Base-by-base conservation (phyloP, 495 filamentous ascomycete genomes). In the Rusavskia elegans region DNA sequence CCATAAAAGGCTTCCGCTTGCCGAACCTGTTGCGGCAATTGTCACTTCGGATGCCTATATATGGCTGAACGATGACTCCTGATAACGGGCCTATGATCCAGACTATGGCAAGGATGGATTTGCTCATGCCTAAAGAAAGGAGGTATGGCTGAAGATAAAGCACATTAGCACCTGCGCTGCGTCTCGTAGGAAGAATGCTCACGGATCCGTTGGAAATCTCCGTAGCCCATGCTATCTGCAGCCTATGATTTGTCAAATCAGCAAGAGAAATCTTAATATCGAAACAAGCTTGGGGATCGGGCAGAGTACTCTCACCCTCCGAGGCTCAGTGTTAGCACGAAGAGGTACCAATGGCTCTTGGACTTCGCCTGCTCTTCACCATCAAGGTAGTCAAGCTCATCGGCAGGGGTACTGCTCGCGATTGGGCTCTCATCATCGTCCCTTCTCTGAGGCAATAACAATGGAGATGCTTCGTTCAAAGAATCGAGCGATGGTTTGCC, bases 181-280 rank as follows among this genome's bases (percentile, higher is more conserved):
- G n/a, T 42, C 40, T 42, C 40, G n/a, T 21, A 42, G n/a, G 20
- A 14, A 17, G 1, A 42, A 46, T 23, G 64, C 77, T 53, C 66
- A 79, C 76, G 39, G 88, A 90, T 56, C 86, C 87, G 68, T 89
- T 84, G 48, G 86, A 90, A 49, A 89, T 68, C 63, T 95, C 88
- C 39, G 92, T 87, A 8, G 87, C 84, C 89, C 89, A 96, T n/a
- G 87, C 87, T 61, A 96, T 81, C 65, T 95, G 89, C 54, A 96
- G 71, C 25, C 86, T 79, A 51, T 44, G 50, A 20, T 25, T 11
- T 8, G 21, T 44, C 6, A 6, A 5, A 45, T 57, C 39, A 57
- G 46, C 46, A 39, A 23, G 19, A 48, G 40, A 14, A 8, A 19
- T 3, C 14, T 29, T 40, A 1, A 25, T 11, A 21, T 9, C 35